Evolutionary conservation across 2,329 filamentous ascomycete species (phyloP).

Genomic region (Fonsecaea pugnacius): DNA sequence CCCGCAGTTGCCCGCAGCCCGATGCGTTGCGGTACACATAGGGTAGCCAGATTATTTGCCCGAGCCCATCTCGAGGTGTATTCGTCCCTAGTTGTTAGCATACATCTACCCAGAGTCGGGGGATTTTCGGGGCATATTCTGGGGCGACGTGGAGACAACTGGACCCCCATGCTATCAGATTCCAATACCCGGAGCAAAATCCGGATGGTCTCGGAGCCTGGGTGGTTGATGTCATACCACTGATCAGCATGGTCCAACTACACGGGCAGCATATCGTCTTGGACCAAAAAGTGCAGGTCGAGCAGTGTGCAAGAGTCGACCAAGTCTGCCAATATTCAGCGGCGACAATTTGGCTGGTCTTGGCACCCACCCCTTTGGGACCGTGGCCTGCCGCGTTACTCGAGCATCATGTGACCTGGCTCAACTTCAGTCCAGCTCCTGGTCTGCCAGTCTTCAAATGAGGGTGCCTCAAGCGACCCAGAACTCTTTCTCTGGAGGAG

Average conservation of each 20-base stretch:
- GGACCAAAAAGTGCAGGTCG: background rate
- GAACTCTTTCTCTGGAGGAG: no score
- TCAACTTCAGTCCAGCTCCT: no score
- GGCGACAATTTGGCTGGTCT: no score
- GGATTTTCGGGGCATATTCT: background rate
- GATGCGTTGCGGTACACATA: background rate
- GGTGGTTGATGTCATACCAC: background rate
- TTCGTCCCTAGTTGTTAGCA: background rate
- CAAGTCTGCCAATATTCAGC: no score
- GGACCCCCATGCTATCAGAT: background rate
- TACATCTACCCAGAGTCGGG: background rate
- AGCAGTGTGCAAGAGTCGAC: background rate
- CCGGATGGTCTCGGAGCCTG: background rate
- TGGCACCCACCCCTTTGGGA: no score
- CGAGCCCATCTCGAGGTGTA: background rate
- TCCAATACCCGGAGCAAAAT: background rate
- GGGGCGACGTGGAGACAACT: background rate
- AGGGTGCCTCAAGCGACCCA: no score
- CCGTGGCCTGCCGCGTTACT: no score
- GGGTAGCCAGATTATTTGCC: background rate
- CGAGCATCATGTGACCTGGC: no score
- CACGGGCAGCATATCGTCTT: background rate
- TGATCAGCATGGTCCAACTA: background rate
- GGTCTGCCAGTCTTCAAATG: no score
- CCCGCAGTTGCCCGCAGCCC: background rate